Percentiles rank a stretch among this genome's conserved stretches.
phyloP scores from a whole-genome alignment of 78 protist genomes.

The Cavenderia fasciculata region DNA sequence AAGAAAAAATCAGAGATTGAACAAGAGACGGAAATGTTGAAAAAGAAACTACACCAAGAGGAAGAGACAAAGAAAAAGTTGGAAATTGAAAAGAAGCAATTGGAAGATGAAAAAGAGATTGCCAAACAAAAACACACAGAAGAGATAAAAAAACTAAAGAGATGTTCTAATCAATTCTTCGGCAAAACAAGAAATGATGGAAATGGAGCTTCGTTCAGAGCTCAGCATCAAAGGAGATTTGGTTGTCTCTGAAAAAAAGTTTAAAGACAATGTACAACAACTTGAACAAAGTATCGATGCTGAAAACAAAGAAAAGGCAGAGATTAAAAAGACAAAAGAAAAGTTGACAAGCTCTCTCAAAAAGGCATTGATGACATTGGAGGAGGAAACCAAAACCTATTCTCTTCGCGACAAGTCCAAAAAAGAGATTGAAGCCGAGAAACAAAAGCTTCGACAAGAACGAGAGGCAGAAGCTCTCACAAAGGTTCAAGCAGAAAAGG shows the following conservation, averaged over 20 bases:
- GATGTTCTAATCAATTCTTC: constrained; percentile 37
- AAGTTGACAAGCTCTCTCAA: constrained; percentile 22
- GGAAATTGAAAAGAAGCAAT: constrained; percentile 2
- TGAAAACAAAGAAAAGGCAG: constrained; percentile 17
- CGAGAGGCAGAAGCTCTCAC: constrained; percentile 19
- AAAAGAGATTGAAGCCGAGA: constrained; percentile 58
- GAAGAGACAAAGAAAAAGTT: constrained; percentile 6
- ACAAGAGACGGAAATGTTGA: constrained; percentile 34
- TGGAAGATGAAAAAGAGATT: constrained; percentile 16
- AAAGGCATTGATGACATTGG: constrained; percentile 31
- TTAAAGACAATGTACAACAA: constrained; percentile 2
- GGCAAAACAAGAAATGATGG: constrained; percentile 5
- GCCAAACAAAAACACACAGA: constrained; percentile 37
- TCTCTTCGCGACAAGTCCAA: constrained; percentile 37
- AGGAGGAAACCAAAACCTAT: constrained; percentile 40
- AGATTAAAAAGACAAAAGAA: constrained; percentile 39
- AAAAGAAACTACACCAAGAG: constrained; percentile 11
- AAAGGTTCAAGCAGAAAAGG: constrained; percentile 47
- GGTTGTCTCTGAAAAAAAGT: not conserved
- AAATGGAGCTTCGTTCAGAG: constrained; percentile 10
- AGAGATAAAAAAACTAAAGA: constrained; percentile 44
- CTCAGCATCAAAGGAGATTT: not conserved
- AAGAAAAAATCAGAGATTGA: constrained; percentile 42
- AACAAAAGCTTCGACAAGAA: constrained; percentile 14
- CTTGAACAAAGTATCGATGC: constrained; percentile 21